phyloP scores from a whole-genome alignment of 495 filamentous ascomycete species.

The Darksidea phi region DNA sequence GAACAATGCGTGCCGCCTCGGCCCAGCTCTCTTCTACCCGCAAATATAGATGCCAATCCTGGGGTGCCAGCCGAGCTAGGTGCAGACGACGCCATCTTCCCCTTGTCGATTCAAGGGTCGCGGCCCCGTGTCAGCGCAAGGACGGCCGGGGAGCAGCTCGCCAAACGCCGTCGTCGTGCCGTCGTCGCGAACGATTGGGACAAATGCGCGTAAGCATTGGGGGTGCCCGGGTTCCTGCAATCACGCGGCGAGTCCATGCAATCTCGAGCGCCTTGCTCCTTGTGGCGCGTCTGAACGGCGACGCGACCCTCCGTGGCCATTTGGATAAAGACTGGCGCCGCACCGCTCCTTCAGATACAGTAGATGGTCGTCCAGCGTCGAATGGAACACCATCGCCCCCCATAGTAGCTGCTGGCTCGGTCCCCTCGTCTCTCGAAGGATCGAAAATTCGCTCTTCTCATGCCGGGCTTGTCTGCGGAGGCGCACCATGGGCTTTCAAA shows the following conservation, averaged over 20 bases:
- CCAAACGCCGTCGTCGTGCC: constrained; percentile 7
- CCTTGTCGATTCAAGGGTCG: constrained; percentile 7
- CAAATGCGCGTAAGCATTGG: constrained; percentile 2
- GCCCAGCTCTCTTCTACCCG: constrained; percentile 1
- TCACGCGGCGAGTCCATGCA: constrained; percentile 12
- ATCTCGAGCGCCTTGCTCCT: constrained; percentile 1
- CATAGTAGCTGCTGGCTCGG: background rate
- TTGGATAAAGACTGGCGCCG: constrained; percentile 8
- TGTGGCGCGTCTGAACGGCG: background rate
- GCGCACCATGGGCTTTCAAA: background rate
- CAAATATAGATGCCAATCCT: constrained; percentile 22
- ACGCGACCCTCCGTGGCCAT: constrained; percentile 18
- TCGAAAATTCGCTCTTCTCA: no score
- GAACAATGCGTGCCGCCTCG: background rate
- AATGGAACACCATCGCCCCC: no score
- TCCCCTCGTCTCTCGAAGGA: background rate
- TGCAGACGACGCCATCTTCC: background rate
- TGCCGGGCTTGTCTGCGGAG: background rate
- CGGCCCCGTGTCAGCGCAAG: constrained; percentile 10
- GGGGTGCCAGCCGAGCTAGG: constrained; percentile 12
- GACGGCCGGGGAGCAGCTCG: constrained; percentile 7
- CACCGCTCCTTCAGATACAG: background rate
- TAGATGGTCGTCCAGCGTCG: background rate
- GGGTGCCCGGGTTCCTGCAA: constrained; percentile 11
- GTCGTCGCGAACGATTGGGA: constrained; percentile 30